A percentile compares a stretch with the other conserved stretches of the same genome.
Evolutionary conservation across 2,329 filamentous ascomycete species (phyloP).

Genomic region (Diaporthe capsici): DNA sequence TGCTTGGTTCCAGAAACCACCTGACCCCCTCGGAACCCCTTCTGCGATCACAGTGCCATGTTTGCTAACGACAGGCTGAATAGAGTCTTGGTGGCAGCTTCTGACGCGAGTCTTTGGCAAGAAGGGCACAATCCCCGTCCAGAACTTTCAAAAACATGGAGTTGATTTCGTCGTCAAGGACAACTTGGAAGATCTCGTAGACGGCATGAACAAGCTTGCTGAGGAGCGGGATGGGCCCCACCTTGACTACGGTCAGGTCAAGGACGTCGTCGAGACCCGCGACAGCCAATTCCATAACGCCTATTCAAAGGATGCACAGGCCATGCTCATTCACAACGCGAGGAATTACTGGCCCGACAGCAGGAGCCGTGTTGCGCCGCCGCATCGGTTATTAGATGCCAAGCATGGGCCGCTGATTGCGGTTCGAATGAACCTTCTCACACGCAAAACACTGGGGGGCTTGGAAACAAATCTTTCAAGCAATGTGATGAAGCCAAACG

Average conservation of each 20-base stretch:
- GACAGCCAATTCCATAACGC: constrained; percentile 69
- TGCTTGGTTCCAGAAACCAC: not conserved
- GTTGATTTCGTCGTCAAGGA: constrained; percentile 72
- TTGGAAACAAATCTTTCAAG: constrained; percentile 72
- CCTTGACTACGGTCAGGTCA: constrained; percentile 61
- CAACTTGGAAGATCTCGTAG: constrained; percentile 67
- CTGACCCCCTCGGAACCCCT: not conserved
- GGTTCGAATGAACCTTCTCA: constrained; percentile 72
- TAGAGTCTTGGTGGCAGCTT: constrained; percentile 66
- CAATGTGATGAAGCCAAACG: constrained; percentile 66
- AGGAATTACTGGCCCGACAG: constrained; percentile 69
- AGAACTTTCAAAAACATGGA: constrained; percentile 71
- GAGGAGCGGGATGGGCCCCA: constrained; percentile 59
- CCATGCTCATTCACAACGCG: constrained; percentile 72
- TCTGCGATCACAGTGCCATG: not conserved
- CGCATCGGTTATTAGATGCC: constrained; percentile 67
- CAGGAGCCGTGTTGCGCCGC: constrained; percentile 64
- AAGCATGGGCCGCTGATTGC: constrained; percentile 72
- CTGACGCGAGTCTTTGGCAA: constrained; percentile 64
- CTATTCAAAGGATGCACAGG: constrained; percentile 73
- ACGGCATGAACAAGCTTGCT: constrained; percentile 71
- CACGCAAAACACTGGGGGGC: constrained; percentile 72
- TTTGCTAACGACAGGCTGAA: not conserved
- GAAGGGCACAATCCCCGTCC: constrained; percentile 68
- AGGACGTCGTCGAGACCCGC: constrained; percentile 64